Conservation (phyloP, 1,284 basidiomycete genomes). For the Veloporphyrellus conicus region DNA sequence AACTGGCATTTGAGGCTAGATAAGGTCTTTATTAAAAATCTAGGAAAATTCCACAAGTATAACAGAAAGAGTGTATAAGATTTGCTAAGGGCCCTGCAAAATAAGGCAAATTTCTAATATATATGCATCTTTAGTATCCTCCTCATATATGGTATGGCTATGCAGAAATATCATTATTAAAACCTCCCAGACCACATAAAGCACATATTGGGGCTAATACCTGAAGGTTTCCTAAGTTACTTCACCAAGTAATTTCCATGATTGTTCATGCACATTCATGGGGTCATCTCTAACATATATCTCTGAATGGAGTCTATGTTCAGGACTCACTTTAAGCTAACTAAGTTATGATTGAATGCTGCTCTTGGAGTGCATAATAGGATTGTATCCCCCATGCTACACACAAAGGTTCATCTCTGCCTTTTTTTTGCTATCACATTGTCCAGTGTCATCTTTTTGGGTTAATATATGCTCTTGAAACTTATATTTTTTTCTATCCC, state of each 20-base stretch:
- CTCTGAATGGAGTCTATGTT: constrained; percentile 81
- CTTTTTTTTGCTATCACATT: neutral
- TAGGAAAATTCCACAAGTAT: constrained; percentile 97
- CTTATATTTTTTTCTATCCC: too few species aligned
- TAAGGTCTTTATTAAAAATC: constrained; percentile 84
- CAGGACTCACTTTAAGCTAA: constrained; percentile 74
- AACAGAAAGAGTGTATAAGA: constrained; percentile 89
- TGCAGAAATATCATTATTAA: constrained; percentile 96
- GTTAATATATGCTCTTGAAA: neutral
- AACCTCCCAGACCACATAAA: constrained; percentile 89
- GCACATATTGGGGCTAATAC: constrained; percentile 82
- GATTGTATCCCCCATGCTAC: too few species aligned
- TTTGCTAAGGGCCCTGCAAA: constrained; percentile 85
- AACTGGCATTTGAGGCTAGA: constrained; percentile 91
- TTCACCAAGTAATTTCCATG: constrained; percentile 90
- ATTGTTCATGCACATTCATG: constrained; percentile 89
- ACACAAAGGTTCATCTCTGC: neutral
- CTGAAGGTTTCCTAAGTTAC: constrained; percentile 88
- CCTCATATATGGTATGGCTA: neutral
- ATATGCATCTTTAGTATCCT: neutral
- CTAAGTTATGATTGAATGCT: constrained; percentile 39
- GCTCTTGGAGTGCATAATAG: too few species aligned
- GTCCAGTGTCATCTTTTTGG: neutral
- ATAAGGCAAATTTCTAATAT: constrained; percentile 65
- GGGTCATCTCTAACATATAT: constrained; percentile 66